phyloP scores from a whole-genome alignment of 2,329 filamentous ascomycete genomes.

The Xylaria sp. region DNA sequence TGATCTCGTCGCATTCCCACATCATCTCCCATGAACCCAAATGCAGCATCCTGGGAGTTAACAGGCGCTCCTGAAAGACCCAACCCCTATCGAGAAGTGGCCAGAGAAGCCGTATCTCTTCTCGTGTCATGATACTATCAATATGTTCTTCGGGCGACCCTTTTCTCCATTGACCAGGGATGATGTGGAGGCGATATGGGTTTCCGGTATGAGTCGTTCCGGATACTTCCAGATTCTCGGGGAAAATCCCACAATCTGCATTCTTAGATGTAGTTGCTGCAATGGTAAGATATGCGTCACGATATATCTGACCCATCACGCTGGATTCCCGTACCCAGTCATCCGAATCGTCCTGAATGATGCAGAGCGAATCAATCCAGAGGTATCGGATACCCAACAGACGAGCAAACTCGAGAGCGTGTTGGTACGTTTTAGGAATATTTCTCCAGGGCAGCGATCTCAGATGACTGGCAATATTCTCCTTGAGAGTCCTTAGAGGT shows the following conservation, averaged over 20 bases:
- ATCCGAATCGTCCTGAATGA: constrained; percentile 9
- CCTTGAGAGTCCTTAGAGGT: background rate
- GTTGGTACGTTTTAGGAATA: background rate
- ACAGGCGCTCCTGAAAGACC: constrained; percentile 3
- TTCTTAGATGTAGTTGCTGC: background rate
- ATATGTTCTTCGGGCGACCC: background rate
- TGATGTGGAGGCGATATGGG: background rate
- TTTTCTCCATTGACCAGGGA: background rate
- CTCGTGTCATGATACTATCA: background rate
- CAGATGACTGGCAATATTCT: background rate
- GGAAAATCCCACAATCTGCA: background rate
- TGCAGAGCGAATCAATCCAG: constrained; percentile 8
- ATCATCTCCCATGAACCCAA: background rate
- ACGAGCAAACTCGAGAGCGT: background rate
- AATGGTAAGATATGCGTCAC: constrained; percentile 25
- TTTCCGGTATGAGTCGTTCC: background rate
- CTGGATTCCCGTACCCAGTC: constrained; percentile 23
- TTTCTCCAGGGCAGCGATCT: background rate
- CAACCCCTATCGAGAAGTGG: constrained; percentile 5
- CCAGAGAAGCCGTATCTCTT: background rate
- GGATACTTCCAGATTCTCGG: too few species aligned
- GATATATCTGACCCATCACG: constrained; percentile 28
- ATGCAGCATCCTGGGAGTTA: constrained; percentile 3
- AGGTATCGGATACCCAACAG: background rate
- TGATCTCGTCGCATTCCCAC: background rate